Evolutionary conservation across 306 rosid genomes (phyloP), one percentile per base, ranked within the genome.

Genomic region (Purshia tridentata): DNA sequence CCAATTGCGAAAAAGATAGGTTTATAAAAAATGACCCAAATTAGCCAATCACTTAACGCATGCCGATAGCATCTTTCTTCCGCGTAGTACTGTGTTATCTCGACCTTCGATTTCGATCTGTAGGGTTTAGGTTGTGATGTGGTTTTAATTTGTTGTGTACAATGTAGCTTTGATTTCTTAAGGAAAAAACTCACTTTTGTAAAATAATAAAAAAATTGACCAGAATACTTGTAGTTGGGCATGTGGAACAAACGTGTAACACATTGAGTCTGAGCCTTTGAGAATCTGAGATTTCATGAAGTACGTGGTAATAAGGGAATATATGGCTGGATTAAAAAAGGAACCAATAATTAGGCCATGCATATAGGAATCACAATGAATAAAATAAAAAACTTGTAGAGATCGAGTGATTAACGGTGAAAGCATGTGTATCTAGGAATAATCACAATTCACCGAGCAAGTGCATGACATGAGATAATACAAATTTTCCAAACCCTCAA

Each of bases 351-450:
- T 49, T 20, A 7, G 14, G 29, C 13, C n/a, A 15, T 18, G 42
- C 52, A 29, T n/a, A 35, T 39, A 6, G 39, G 12, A 16, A 39
- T 35, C 44, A 16, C 9, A n/a, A 18, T 5, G 58, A 14, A 29
- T 69, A 69, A 22, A 69, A 39, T 37, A 69, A 2, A 18, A 51
- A 1, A 29, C 35, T 19, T 6, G 18, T 3, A 11, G 9, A 40
- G 8, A 35, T 29, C 35, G 59, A 68, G 73, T 51, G 19, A 69
- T 69, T 53, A 40, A 40, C 63, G 63, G 72, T 18, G 20, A 16
- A 7, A 40, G 18, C 73, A 69, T 69, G 73, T 51, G 72, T 48
- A 4, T 41, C 9, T 29, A 29, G 35, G 35, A 29, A 29, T 29
- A 35, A 51, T 67, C 22, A 4, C 22, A 8, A 18, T 11, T 65